A percentile compares a stretch with the other conserved stretches of the same genome.
Evolutionary conservation across 495 filamentous ascomycete species (phyloP).

Genomic region (Penicillium pancosmium): DNA sequence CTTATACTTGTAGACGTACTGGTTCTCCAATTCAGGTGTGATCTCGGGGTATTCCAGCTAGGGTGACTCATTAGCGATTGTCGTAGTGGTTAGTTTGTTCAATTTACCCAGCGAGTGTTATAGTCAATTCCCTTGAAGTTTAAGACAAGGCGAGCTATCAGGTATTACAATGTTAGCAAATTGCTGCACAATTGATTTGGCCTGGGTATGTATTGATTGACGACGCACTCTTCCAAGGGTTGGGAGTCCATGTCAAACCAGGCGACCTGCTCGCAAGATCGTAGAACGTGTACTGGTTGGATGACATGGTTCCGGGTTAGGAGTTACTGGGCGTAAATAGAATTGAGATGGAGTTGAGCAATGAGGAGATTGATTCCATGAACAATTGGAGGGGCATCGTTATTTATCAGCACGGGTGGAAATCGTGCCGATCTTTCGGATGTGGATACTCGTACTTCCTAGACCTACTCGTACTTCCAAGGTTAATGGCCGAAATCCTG

Average conservation of each 20-base stretch:
- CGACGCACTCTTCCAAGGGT: slow-evolving; percentile 62
- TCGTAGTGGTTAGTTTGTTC: not conserved
- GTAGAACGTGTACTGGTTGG: slow-evolving; percentile 40
- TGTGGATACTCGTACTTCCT: not conserved
- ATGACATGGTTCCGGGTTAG: not conserved
- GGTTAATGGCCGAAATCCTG: not conserved
- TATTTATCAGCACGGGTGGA: not conserved
- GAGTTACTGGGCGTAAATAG: not conserved
- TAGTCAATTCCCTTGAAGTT: slow-evolving; percentile 67
- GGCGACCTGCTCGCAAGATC: slow-evolving; percentile 56
- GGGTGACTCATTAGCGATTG: not conserved
- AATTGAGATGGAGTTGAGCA: not conserved
- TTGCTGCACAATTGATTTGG: not conserved
- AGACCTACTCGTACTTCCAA: not conserved
- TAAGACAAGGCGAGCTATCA: slow-evolving; percentile 56
- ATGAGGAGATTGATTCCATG: not conserved
- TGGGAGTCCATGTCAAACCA: slow-evolving; percentile 54
- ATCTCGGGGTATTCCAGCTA: slow-evolving; percentile 62
- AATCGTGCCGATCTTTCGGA: not conserved
- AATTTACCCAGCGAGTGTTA: slow-evolving; percentile 59
- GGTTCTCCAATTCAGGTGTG: slow-evolving; percentile 44
- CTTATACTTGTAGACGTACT: slow-evolving; percentile 32
- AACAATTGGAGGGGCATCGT: not conserved
- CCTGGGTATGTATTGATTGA: not conserved
- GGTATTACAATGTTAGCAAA: slow-evolving; percentile 4